Base-by-base conservation (phyloP, 768 basidiomycete genomes). In the Leccinum subgranulosum region DNA sequence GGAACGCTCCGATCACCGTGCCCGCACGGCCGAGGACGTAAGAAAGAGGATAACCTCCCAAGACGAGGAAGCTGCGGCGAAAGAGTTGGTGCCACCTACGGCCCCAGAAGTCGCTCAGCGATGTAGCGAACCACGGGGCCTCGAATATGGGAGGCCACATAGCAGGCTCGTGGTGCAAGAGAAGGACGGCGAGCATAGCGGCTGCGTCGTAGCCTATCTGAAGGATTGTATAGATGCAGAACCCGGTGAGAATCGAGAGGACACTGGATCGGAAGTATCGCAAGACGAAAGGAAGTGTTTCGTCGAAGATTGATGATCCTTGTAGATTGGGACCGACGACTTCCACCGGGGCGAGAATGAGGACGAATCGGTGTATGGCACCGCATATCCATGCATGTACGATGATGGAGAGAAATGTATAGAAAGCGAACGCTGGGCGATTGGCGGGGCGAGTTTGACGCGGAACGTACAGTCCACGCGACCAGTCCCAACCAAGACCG, bases 401-500 rank as follows among this genome's bases (percentile, higher is more conserved):
- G 29, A 79, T 33, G 28, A 74, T 63, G 21, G 74, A 76, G 15
- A 60, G 10, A 7, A 76, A 49, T 0, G 79, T 76, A 6, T 69
- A 58, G 17, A 68, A 51, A 3, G 74, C 45, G 64, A 84, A 86
- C 14, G 67, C 59, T 1, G 57, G 17, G 10, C 66, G 74, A 21
- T 79, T 75, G 1, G 65, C 58, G 3, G 77, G 74, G 21, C 80
- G 78, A 10, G 73, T 76, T 60, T 81, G 79, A 6, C 56, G 67
- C 6, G 74, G 68, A 25, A 71, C 34, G 47, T 65, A 53, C 10
- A 66, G 14, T 21, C 63, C 59, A 28, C 69, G 61, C 2, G 84
- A 82, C 80, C 84, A 86, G 45, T 79, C 72, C 86, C 86, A 88
- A 14, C 83, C 84, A 48, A 75, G 64, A 7, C 86, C 87, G n/a